Base-by-base conservation (phyloP, 306 rosid genomes). In the Cyamopsis tetragonoloba region DNA sequence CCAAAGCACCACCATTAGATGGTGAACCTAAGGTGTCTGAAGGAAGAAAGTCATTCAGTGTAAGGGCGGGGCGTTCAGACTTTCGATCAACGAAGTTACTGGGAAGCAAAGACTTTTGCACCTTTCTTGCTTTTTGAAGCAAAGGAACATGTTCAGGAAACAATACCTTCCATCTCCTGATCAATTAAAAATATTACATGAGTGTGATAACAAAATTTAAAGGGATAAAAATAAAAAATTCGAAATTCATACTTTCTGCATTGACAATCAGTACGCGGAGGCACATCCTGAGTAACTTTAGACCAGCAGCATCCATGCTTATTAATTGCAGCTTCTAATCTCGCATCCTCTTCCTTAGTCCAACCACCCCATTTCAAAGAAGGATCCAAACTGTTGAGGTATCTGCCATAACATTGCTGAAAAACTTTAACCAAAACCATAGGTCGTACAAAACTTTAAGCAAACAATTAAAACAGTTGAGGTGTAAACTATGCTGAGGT, bases 221-320 rank as follows among this genome's bases (percentile, higher is more conserved):
- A 10, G 6, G 39, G 12, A 20, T 27, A 46, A 11, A 34, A 24
- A 9, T 5, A 37, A 11, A 54, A 49, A 43, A 41, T 39, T 59
- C 41, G n/a, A 41, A 64, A 68, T 42, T 17, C 85, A 10, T 86
- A 93, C 99, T 95, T 93, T 57, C 96, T 82, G 80, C 99, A 93
- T 64, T 88, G 95, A 73, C 82, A 82, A 84, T 93, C 99, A 53
- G 96, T 89, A 24, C 99, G 97, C 46, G 85, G 83, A 57, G 91
- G 86, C 76, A 93, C 69, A 66, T 85, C 90, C 42, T 81, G 82
- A 70, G 98, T 95, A 78, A 93, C 83, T 86, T 90, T 93, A 61
- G 98, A 72, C 98, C 98, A 93, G 82, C 90, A 86, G 79, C 68
- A 79, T 75, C 97, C 95, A 57, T 85, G 80, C 69, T 86, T 88